Evolutionary conservation across 345 rosid species (phyloP), one percentile per base, ranked within the genome.

Genomic region (Noccaea bulbosa): DNA sequence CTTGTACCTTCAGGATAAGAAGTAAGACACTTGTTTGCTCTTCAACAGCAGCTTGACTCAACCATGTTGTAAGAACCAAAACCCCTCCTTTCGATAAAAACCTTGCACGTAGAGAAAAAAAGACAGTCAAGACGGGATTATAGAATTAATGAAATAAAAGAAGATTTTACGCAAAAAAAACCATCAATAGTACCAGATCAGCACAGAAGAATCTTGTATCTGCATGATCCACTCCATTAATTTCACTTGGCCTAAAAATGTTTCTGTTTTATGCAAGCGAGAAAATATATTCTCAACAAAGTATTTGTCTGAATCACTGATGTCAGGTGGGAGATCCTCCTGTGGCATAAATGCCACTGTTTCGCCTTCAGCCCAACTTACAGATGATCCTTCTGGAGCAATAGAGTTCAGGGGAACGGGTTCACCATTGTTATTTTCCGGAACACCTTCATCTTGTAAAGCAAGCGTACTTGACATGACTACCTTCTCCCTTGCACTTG

Each of bases 31-130:
- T 90, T 27, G 93, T 90, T 81, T 95, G 98, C 79, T 95, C 97
- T 84, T 95, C 98, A 65, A 34, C 52, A 58, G 91, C 87, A 34
- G 96, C 98, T 86, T 85, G 85, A 82, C 86, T 87, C 82, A 95
- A 75, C 97, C 98, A 95, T 46, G 98, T 88, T 41, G 93, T 96
- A 76, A 95, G 75, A 67, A 92, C 90, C 88, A 95, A 88, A 67
- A 87, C 88, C 53, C 98, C 98, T 38, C 98, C 98, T 85, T 85
- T 85, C 62, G 78, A 77, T 74, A 95, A 77, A 82, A 95, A 92
- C 97, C 99, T 95, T 24, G 76, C 76, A 69, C 52, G 65, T 48
- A 43, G 41, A 61, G 20, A 55, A 54, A 56, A 71, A 83, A 35
- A 7, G 54, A 48, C 32, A 27, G 59, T 49, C 48, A 43, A 32